A percentile compares a stretch with the other conserved stretches of the same genome.
Evolutionary conservation across 139 green algal species (phyloP).

Genomic region (Volvox africanus): DNA sequence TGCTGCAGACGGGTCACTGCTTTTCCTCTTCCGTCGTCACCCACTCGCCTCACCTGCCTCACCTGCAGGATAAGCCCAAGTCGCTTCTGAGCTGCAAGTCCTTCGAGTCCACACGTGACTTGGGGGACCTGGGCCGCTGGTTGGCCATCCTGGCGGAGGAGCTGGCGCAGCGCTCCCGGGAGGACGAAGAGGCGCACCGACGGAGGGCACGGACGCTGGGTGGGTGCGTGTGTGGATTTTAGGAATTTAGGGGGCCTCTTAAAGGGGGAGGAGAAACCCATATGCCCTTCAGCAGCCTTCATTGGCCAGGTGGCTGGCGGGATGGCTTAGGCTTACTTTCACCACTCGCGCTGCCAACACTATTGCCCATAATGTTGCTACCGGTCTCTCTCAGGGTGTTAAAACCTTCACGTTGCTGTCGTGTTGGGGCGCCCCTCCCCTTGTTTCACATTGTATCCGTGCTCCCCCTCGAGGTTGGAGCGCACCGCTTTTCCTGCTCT

Average conservation of each 20-base stretch:
- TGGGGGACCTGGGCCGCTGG: constrained; percentile 67
- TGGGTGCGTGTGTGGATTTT: neutral
- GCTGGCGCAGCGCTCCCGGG: constrained; percentile 71
- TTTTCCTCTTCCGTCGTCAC: too few species aligned
- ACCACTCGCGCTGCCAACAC: too few species aligned
- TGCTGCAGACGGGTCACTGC: too few species aligned
- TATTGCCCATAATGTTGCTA: too few species aligned
- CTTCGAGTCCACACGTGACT: constrained; percentile 74
- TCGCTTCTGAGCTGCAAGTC: constrained; percentile 79
- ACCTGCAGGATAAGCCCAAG: constrained; percentile 48
- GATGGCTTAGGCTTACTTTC: too few species aligned
- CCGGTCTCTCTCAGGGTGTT: too few species aligned
- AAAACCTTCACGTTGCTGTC: too few species aligned
- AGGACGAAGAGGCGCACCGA: constrained; percentile 67
- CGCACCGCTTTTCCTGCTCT: neutral
- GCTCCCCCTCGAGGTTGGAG: neutral
- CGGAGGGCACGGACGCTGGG: constrained; percentile 68
- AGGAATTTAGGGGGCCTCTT: too few species aligned
- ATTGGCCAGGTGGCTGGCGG: too few species aligned
- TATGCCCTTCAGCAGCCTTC: too few species aligned
- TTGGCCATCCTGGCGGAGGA: constrained; percentile 81
- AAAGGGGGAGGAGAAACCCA: too few species aligned
- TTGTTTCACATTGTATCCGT: neutral
- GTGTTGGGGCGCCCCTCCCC: too few species aligned
- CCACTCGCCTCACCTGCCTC: neutral